Evolutionary conservation across 352 stramenopile species (phyloP).

Genomic region (Phytopythium ostracodes): DNA sequence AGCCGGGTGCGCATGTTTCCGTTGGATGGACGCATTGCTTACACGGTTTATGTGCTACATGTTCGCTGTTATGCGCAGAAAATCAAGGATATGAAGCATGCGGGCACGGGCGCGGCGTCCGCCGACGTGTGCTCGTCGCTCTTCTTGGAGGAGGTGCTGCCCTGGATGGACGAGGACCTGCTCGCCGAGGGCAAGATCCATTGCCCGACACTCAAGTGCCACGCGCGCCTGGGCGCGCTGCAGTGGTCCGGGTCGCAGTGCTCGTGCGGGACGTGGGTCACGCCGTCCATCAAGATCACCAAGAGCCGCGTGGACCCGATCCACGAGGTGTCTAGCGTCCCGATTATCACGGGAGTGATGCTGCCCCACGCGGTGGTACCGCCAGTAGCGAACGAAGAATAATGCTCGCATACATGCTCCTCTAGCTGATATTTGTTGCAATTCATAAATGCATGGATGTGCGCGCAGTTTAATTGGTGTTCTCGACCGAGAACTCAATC

Average conservation of each 20-base stretch:
- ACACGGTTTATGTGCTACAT: neutral
- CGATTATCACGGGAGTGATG: constrained; percentile 31
- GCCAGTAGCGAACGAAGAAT: neutral
- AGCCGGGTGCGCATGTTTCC: neutral
- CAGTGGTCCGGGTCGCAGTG: constrained; percentile 79
- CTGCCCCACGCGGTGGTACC: constrained; percentile 6
- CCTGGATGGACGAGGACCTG: constrained; percentile 69
- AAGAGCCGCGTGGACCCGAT: constrained; percentile 70
- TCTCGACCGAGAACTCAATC: constrained; percentile 11
- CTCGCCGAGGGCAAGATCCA: constrained; percentile 68
- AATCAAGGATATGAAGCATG: constrained; percentile 67
- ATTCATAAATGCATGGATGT: neutral
- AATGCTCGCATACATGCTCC: neutral
- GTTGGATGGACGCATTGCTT: neutral
- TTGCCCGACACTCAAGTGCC: constrained; percentile 66
- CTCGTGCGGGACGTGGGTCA: constrained; percentile 82
- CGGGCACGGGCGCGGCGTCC: constrained; percentile 21
- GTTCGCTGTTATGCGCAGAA: constrained; percentile 19
- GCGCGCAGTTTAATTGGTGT: neutral
- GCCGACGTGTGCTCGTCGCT: constrained; percentile 57
- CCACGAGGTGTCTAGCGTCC: constrained; percentile 16
- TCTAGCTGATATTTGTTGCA: neutral
- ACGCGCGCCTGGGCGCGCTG: constrained; percentile 62
- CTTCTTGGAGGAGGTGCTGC: constrained; percentile 58
- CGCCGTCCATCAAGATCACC: constrained; percentile 77